These are phyloP conservation scores for Chrysochromulina tobinii DNA, from an alignment of 78 protist species.

Conservation along the genomic window DNA sequence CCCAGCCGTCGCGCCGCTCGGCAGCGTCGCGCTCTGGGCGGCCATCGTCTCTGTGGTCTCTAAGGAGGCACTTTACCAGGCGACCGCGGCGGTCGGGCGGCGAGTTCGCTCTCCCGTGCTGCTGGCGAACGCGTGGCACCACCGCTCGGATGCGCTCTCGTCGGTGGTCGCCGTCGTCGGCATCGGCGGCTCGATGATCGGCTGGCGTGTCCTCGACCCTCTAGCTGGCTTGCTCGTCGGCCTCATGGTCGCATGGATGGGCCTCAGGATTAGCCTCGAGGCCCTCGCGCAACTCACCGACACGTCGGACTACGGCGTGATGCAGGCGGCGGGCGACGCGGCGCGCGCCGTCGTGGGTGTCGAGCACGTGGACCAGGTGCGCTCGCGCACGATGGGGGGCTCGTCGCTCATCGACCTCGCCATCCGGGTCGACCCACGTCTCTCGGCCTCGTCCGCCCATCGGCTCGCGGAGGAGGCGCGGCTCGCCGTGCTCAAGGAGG, in stretches of 20 bases:
- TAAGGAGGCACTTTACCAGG: neutral
- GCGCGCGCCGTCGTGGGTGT: neutral
- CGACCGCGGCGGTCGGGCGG: neutral
- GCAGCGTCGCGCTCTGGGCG: neutral
- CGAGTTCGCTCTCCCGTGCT: neutral
- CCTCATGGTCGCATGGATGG: neutral
- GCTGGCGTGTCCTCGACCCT: conserved; percentile 11
- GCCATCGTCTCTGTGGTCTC: neutral
- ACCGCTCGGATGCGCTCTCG: conserved; percentile 39
- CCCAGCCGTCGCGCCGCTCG: neutral
- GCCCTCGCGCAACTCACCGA: conserved; percentile 32
- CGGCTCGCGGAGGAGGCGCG: neutral
- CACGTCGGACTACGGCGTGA: neutral
- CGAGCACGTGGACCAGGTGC: neutral
- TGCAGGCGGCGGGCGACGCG: neutral
- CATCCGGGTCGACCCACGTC: neutral
- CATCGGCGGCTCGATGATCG: neutral
- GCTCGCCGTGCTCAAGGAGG: neutral
- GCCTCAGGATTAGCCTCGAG: neutral
- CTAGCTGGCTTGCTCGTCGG: conserved; percentile 11
- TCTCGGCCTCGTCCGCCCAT: neutral
- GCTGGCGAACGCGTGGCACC: conserved; percentile 50
- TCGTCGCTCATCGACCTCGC: neutral
- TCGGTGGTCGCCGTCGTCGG: conserved; percentile 40
- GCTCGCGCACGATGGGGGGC: conserved; percentile 8